Percentiles rank a stretch among this genome's conserved stretches.
Conservation (phyloP, 225 moss, liverwort and hornwort species). For the Physcomitrium patens region DNA sequence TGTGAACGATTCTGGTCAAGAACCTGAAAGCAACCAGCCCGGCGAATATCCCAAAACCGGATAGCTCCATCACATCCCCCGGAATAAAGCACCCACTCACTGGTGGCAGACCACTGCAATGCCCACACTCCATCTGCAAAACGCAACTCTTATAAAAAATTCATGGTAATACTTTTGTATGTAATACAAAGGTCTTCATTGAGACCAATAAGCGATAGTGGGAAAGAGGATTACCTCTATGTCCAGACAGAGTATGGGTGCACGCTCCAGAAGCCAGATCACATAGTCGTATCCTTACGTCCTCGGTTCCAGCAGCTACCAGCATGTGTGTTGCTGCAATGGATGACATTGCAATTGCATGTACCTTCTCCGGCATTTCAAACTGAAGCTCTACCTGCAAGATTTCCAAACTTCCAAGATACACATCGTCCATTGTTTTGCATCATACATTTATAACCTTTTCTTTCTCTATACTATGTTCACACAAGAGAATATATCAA, state of each 20-base stretch:
- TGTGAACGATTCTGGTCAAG: slow-evolving; percentile 85
- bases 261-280: slow-evolving; percentile 96
- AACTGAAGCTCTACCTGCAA: slow-evolving; percentile 82
- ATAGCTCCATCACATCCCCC: slow-evolving; percentile 98
- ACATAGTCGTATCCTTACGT: slow-evolving; percentile 85
- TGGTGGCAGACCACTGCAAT: slow-evolving; percentile 90
- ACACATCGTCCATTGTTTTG: background rate
- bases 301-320: slow-evolving; percentile 88
- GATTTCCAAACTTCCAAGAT: slow-evolving; percentile 14
- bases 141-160: slow-evolving; percentile 15
- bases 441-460: slow-evolving; percentile 13
- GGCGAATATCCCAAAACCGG: slow-evolving; percentile 97
- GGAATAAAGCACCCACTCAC: slow-evolving; percentile 82
- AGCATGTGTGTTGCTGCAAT: slow-evolving; percentile 84
- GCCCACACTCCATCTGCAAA: slow-evolving; percentile 95
- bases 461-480: background rate
- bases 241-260: slow-evolving; percentile 88
- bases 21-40: slow-evolving; percentile 85
- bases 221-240: slow-evolving; percentile 62
- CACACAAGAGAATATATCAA: background rate
- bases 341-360: slow-evolving; percentile 82
- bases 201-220: background rate
- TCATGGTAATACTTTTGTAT: background rate
- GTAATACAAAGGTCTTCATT: background rate
- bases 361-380: slow-evolving; percentile 82